Conservation (phyloP, 139 green algal genomes). For the Coelastrella sp. region DNA sequence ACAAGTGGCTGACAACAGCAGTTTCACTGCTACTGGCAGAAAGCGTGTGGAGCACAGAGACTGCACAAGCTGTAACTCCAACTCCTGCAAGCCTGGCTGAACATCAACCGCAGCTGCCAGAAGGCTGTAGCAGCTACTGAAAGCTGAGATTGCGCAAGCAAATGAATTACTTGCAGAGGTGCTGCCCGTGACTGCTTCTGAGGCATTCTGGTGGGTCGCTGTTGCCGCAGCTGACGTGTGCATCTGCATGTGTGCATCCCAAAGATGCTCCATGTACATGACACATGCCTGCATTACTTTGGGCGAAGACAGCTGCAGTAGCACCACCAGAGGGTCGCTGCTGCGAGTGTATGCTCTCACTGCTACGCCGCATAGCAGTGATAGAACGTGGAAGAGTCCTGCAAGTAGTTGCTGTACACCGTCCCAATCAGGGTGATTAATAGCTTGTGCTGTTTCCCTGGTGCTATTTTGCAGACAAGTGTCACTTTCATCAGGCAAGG, state of each 20-base stretch:
- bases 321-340: slow-evolving; percentile 30
- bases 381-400: background rate
- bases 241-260: background rate
- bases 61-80: slow-evolving; percentile 14
- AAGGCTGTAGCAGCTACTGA: slow-evolving; percentile 24
- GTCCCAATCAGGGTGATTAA: slow-evolving; percentile 22
- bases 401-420: background rate
- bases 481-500: background rate
- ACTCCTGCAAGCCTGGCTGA: slow-evolving; percentile 24
- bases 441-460: background rate
- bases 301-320: slow-evolving; percentile 40
- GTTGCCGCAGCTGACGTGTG: background rate
- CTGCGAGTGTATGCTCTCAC: slow-evolving; percentile 36
- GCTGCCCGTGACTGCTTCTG: background rate
- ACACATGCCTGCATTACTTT: slow-evolving; percentile 9
- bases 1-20: slow-evolving; percentile 8
- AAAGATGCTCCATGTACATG: slow-evolving; percentile 21
- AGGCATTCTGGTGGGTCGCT: background rate
- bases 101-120: slow-evolving; percentile 26
- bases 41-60: slow-evolving; percentile 25
- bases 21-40: background rate
- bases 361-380: slow-evolving; percentile 14
- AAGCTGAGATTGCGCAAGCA: slow-evolving; percentile 6
- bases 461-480: background rate
- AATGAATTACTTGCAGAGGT: background rate